Conservation (phyloP, 768 basidiomycete species). For the Russula griseocarnosa region DNA sequence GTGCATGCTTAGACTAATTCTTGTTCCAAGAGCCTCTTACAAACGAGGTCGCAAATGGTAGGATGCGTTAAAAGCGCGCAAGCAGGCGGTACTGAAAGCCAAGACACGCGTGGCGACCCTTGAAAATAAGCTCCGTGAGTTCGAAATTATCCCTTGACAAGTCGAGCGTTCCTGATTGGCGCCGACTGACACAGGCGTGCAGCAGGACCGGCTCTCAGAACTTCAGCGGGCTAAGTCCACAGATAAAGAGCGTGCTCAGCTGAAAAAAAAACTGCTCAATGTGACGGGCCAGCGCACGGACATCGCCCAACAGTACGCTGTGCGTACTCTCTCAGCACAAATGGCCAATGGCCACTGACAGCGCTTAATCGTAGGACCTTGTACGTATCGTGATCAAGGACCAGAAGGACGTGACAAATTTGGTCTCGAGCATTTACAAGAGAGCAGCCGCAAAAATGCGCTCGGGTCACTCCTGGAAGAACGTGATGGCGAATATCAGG, state of each 20-base stretch:
- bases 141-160: not conserved
- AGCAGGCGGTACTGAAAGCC: conserved; percentile 24
- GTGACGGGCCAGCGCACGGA: conserved; percentile 30
- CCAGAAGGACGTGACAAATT: conserved; percentile 53
- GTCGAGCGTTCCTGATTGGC: not conserved
- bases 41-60: conserved; percentile 11
- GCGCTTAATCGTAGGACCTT: conserved; percentile 42
- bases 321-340: conserved; percentile 34
- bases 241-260: conserved; percentile 39
- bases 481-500: conserved; percentile 56
- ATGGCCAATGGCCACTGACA: conserved; percentile 1
- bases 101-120: conserved; percentile 17
- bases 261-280: conserved; percentile 35
- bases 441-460: conserved; percentile 58
- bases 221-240: conserved; percentile 28
- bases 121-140: conserved; percentile 29
- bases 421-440: conserved; percentile 61
- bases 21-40: not conserved
- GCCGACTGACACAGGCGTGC: conserved; percentile 6
- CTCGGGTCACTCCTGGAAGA: conserved; percentile 54
- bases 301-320: conserved; percentile 52
- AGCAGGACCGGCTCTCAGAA: conserved; percentile 23
- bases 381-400: conserved; percentile 53
- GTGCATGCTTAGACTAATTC: conserved; percentile 3
- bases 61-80: conserved; percentile 30